A percentile compares a stretch with the other conserved stretches of the same genome.
Conservation (phyloP, 345 rosid genomes). For the Eucalyptus sp. region DNA sequence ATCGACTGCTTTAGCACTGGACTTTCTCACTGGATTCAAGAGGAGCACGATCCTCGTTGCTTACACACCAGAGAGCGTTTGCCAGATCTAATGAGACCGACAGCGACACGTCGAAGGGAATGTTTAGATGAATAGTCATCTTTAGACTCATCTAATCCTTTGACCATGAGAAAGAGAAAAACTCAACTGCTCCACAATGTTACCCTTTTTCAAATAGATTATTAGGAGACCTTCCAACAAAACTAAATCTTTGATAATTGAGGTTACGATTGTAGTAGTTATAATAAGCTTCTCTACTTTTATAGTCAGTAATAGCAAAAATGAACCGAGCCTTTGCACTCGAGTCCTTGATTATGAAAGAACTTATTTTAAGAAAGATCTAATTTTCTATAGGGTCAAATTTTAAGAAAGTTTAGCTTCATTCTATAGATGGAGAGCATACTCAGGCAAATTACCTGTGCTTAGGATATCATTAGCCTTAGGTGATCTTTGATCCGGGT, state of each 20-base stretch:
- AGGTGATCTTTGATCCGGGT: too few relatives aligned
- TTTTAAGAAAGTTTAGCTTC: too few relatives aligned
- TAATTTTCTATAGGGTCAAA: not conserved
- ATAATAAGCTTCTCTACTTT: too few relatives aligned
- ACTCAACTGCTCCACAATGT: not conserved
- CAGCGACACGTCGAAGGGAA: not conserved
- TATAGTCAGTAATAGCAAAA: too few relatives aligned
- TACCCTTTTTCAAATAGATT: too few relatives aligned
- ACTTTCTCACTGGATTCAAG: not conserved
- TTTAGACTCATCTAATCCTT: not conserved
- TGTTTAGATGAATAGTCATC: not conserved
- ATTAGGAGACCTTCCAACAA: too few relatives aligned
- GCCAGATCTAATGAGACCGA: not conserved
- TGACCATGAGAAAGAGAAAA: not conserved
- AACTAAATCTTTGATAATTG: too few relatives aligned
- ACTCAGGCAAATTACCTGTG: rapidly evolving
- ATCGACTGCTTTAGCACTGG: not conserved
- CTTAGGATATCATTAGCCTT: too few relatives aligned
- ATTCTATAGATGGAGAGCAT: not conserved
- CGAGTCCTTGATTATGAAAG: not conserved
- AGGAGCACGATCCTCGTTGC: not conserved
- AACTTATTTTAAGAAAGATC: not conserved
- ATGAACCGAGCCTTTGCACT: too few relatives aligned
- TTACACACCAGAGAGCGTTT: not conserved
- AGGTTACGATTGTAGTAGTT: too few relatives aligned